phyloP scores from a whole-genome alignment of 495 filamentous ascomycete genomes.

The Tuber brumale region DNA sequence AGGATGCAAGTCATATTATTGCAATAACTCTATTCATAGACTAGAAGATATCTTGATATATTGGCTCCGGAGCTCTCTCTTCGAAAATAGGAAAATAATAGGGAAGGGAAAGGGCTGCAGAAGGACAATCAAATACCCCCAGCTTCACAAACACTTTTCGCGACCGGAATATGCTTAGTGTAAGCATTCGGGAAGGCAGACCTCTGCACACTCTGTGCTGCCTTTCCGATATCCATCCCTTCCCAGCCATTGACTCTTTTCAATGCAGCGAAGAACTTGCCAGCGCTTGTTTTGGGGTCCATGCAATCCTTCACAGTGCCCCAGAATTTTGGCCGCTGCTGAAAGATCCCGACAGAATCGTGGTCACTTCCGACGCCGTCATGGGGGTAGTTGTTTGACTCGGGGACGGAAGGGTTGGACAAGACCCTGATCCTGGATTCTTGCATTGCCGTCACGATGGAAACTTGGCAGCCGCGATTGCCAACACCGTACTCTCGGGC shows the following conservation, averaged over 20 bases:
- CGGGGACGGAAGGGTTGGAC: conserved; percentile 2
- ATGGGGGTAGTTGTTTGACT: conserved; percentile 9
- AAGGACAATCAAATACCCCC: background rate
- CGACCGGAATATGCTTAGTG: background rate
- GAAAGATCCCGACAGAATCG: conserved; percentile 6
- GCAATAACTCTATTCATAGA: background rate
- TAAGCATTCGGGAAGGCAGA: background rate
- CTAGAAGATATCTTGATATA: background rate
- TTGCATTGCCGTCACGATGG: conserved; percentile 7
- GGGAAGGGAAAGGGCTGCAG: background rate
- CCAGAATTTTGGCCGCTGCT: background rate
- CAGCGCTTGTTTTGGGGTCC: background rate
- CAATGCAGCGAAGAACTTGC: background rate
- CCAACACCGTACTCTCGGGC: background rate
- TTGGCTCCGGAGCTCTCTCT: background rate
- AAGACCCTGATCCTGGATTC: conserved; percentile 4
- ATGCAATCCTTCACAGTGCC: background rate
- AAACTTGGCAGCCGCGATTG: conserved; percentile 8
- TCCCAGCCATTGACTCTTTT: background rate
- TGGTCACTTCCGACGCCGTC: background rate
- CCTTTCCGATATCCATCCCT: background rate
- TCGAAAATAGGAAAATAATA: background rate
- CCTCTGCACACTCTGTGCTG: background rate
- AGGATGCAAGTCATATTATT: background rate
- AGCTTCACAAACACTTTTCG: background rate